Conservation (phyloP, 768 basidiomycete genomes). For the Podaxis sp. region DNA sequence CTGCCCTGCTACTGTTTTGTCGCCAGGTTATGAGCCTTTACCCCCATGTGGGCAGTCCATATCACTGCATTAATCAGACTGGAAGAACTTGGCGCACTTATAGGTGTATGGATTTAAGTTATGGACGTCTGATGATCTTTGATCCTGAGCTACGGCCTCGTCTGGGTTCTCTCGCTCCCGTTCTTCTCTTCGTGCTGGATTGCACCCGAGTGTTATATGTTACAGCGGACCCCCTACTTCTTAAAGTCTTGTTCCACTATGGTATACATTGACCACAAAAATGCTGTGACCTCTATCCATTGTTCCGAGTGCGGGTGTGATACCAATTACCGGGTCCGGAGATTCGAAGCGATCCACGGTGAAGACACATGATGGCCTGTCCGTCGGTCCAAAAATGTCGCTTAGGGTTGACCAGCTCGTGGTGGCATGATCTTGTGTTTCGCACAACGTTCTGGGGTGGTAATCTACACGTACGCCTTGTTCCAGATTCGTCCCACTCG, state of each 20-base stretch:
- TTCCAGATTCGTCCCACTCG: not conserved
- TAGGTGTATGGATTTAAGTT: not conserved
- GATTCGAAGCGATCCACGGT: not conserved
- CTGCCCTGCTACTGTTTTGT: not conserved
- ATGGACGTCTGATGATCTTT: not conserved
- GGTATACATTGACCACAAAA: not conserved
- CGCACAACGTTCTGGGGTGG: constrained; percentile 9
- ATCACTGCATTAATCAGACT: constrained; percentile 4
- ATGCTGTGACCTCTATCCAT: not conserved
- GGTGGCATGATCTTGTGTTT: not conserved
- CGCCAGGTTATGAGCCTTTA: constrained; percentile 1
- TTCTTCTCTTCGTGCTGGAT: not conserved
- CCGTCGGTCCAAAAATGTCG: constrained; percentile 3
- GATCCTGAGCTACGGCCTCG: not conserved
- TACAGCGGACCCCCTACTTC: not conserved
- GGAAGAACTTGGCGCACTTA: not conserved
- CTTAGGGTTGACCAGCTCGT: not conserved
- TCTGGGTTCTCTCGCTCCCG: not conserved
- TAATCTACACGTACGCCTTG: not conserved
- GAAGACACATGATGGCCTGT: not conserved
- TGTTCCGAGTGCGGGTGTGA: not conserved
- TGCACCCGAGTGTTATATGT: not conserved
- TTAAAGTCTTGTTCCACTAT: not conserved
- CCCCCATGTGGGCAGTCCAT: not conserved
- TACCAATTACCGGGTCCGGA: not conserved